phyloP scores from a whole-genome alignment of 768 basidiomycete species.

The Lactifluus volemus region DNA sequence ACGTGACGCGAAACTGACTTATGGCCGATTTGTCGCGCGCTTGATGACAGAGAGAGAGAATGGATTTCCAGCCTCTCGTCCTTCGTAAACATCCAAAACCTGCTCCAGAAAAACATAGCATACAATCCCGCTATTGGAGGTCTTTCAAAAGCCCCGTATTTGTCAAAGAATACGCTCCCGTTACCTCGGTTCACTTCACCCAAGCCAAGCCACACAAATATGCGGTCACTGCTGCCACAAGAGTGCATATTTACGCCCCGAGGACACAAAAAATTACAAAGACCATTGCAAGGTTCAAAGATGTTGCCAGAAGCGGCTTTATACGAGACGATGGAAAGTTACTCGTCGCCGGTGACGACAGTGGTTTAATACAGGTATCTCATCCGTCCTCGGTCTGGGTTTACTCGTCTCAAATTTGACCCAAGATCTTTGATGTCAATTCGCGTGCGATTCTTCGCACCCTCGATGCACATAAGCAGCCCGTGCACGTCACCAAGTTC shows the following conservation, averaged over 20 bases:
- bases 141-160: slow-evolving; percentile 88
- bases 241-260: slow-evolving; percentile 93
- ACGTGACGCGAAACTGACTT: slow-evolving; percentile 7
- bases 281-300: slow-evolving; percentile 95
- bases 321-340: slow-evolving; percentile 93
- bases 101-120: slow-evolving; percentile 47
- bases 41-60: slow-evolving; percentile 21
- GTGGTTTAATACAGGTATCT: slow-evolving; percentile 70
- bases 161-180: slow-evolving; percentile 93
- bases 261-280: slow-evolving; percentile 95
- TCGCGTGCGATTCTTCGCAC: slow-evolving; percentile 90
- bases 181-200: slow-evolving; percentile 91
- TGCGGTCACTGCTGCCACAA: slow-evolving; percentile 89
- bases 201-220: slow-evolving; percentile 83
- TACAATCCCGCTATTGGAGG: slow-evolving; percentile 81
- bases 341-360: slow-evolving; percentile 91
- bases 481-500: slow-evolving; percentile 92
- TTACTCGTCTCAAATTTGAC: background rate
- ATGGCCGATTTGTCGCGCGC: too few species aligned
- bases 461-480: slow-evolving; percentile 89
- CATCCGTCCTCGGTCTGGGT: background rate
- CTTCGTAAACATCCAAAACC: slow-evolving; percentile 51
- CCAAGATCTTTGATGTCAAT: slow-evolving; percentile 80
- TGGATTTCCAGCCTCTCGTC: slow-evolving; percentile 78
- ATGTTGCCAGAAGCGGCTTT: slow-evolving; percentile 81